A percentile compares a stretch with the other conserved stretches of the same genome.
phyloP scores from a whole-genome alignment of 148 eudicot genomes.

The Simmondsia chinensis region DNA sequence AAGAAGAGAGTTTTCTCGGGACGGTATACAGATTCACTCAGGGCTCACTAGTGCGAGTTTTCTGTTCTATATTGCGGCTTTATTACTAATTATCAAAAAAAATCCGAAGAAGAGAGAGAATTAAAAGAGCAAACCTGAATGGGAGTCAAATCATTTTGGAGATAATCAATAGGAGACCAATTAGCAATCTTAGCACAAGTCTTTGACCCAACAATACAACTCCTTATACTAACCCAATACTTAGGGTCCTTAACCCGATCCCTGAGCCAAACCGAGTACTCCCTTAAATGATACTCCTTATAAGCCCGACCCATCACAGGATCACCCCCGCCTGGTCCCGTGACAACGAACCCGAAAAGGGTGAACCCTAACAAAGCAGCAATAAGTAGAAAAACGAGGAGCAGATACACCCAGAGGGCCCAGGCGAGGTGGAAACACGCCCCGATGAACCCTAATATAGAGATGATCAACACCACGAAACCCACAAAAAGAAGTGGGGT shows the following conservation, averaged over 20 bases:
- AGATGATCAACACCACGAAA: constrained; percentile 56
- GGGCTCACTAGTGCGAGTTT: no score
- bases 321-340: constrained; percentile 57
- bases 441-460: constrained; percentile 83
- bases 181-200: constrained; percentile 50
- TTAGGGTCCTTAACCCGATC: constrained; percentile 31
- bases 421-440: constrained; percentile 85
- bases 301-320: constrained; percentile 51
- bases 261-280: constrained; percentile 70
- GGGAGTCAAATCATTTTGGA: constrained; percentile 60
- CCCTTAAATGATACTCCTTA: constrained; percentile 47
- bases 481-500: constrained; percentile 74
- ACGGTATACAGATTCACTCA: neutral
- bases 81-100: no score
- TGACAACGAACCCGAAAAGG: constrained; percentile 73
- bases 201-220: constrained; percentile 70
- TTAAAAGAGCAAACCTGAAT: constrained; percentile 45
- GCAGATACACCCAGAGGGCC: constrained; percentile 74
- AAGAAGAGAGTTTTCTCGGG: neutral
- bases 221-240: constrained; percentile 52
- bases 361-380: constrained; percentile 47
- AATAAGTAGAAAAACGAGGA: constrained; percentile 57
- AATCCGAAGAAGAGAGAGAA: neutral
- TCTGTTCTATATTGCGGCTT: no score
- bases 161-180: constrained; percentile 85